Conservation (phyloP, 768 basidiomycete genomes). For the Phylloporus scabripes region DNA sequence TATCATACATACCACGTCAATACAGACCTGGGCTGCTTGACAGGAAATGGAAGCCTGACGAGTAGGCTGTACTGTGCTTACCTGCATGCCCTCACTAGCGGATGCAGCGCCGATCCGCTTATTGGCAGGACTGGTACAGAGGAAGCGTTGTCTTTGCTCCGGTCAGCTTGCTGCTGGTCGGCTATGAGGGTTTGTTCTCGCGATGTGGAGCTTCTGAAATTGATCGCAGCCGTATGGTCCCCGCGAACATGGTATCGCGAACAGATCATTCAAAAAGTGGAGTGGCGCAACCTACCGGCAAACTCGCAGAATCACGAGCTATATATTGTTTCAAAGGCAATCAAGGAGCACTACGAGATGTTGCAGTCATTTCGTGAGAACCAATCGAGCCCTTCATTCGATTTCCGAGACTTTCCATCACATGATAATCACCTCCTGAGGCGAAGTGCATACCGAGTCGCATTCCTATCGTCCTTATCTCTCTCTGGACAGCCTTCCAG, state of each 20-base stretch:
- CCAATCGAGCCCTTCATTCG: background rate
- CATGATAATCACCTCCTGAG: constrained; percentile 5
- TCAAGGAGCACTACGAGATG: constrained; percentile 22
- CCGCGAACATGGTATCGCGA: constrained; percentile 32
- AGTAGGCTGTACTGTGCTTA: constrained; percentile 35
- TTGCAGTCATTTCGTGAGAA: constrained; percentile 8
- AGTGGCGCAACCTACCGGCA: constrained; percentile 20
- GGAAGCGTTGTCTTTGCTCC: constrained; percentile 35
- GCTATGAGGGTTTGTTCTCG: constrained; percentile 30
- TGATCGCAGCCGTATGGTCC: constrained; percentile 33
- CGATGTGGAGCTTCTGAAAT: constrained; percentile 28
- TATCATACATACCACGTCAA: constrained; percentile 29
- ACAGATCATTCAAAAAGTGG: constrained; percentile 35
- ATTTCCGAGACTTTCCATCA: constrained; percentile 1
- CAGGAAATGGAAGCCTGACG: constrained; percentile 5
- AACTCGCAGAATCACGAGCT: constrained; percentile 30
- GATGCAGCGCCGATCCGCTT: constrained; percentile 39
- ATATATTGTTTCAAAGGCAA: constrained; percentile 17
- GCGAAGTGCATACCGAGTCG: constrained; percentile 14
- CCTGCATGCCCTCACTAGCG: constrained; percentile 40
- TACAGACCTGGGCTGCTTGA: constrained; percentile 25
- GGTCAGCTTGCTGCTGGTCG: constrained; percentile 34
- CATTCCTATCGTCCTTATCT: too few relatives aligned
- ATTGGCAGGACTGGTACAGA: constrained; percentile 17
- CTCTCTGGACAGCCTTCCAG: too few relatives aligned